Conservation (phyloP, 306 rosid species). For the Lablab purpureus region DNA sequence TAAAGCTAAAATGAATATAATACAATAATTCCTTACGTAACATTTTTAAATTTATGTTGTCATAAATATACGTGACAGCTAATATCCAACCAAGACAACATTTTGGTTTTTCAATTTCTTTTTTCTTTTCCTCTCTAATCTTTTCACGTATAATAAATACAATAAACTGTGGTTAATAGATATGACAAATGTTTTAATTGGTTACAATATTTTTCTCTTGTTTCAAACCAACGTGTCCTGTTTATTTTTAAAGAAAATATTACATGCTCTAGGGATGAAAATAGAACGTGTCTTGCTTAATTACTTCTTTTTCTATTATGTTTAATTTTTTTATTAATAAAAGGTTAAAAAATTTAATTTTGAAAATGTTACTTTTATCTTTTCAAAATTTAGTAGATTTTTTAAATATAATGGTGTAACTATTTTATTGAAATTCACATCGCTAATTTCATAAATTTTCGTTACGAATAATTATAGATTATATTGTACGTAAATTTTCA, state of each 20-base stretch:
- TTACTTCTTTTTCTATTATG: too few relatives aligned
- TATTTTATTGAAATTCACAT: too few relatives aligned
- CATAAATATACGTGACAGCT: constrained; percentile 73
- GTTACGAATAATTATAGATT: too few relatives aligned
- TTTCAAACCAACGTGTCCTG: constrained; percentile 37
- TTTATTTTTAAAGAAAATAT: neutral
- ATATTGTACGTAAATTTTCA: too few relatives aligned
- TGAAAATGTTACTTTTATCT: too few relatives aligned
- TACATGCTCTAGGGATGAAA: neutral
- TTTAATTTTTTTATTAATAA: too few relatives aligned
- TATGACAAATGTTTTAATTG: neutral
- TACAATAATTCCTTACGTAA: constrained; percentile 33
- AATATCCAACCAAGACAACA: constrained; percentile 70
- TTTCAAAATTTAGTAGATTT: too few relatives aligned
- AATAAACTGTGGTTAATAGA: neutral
- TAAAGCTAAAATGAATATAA: constrained; percentile 48
- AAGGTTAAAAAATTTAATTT: too few relatives aligned
- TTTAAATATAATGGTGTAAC: too few relatives aligned
- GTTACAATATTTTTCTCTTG: neutral
- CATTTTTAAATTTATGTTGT: constrained; percentile 25
- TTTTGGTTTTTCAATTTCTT: constrained; percentile 3
- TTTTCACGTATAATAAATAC: neutral
- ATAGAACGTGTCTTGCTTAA: neutral
- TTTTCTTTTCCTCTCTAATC: neutral
- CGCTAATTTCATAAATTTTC: too few relatives aligned